Conservation (phyloP, 345 rosid genomes). For the Hypericum perforatum region DNA sequence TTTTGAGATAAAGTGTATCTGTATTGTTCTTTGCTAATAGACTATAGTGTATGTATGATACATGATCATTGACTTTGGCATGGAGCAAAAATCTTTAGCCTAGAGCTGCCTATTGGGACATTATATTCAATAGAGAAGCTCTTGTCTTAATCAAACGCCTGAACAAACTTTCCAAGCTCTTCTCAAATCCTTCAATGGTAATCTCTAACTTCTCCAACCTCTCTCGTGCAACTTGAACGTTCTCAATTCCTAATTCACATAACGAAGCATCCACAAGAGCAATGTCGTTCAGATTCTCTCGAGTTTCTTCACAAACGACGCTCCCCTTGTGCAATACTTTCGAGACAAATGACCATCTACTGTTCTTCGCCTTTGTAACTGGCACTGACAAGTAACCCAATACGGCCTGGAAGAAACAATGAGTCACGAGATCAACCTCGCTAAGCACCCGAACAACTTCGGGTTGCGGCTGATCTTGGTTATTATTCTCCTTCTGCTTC, state of each 20-base stretch:
- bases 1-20: too few relatives aligned
- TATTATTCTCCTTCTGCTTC: constrained; percentile 40
- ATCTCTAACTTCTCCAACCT: constrained; percentile 25
- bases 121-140: constrained; percentile 35
- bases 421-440: constrained; percentile 27
- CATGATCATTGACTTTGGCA: too few relatives aligned
- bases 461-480: constrained; percentile 28
- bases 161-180: constrained; percentile 27
- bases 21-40: too few relatives aligned
- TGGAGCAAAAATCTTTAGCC: too few relatives aligned
- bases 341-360: constrained; percentile 26
- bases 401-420: constrained; percentile 34
- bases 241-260: constrained; percentile 2
- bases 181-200: constrained; percentile 28
- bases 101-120: constrained; percentile 11
- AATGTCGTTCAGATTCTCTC: constrained; percentile 22
- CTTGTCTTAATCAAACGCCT: constrained; percentile 33
- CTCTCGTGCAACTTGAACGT: constrained; percentile 13
- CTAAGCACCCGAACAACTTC: constrained; percentile 33
- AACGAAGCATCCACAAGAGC: constrained; percentile 25
- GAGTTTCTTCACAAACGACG: neutral
- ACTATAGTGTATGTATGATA: too few relatives aligned
- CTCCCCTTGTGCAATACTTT: constrained; percentile 21
- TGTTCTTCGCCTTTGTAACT: constrained; percentile 10
- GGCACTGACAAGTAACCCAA: constrained; percentile 33